Evolutionary conservation across 345 rosid species (phyloP).

Genomic region (Ceriops tagal): DNA sequence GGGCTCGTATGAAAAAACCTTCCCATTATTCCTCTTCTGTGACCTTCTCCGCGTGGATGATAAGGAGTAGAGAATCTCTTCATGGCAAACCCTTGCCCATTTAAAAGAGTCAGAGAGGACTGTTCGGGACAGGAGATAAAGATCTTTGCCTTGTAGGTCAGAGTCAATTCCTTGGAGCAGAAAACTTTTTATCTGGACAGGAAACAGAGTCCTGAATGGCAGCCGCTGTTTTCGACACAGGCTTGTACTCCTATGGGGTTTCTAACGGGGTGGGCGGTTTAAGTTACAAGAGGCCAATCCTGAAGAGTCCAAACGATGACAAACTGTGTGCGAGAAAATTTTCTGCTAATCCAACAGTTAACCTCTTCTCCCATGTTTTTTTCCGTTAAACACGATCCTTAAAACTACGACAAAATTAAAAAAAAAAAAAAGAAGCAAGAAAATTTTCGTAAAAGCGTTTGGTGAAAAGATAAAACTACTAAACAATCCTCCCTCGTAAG

Average conservation of each 20-base stretch:
- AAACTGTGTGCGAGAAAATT: conserved; percentile 84
- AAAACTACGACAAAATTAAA: neutral
- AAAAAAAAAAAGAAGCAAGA: no score
- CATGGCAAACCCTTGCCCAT: conserved; percentile 68
- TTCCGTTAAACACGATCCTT: neutral
- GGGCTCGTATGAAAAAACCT: conserved; percentile 47
- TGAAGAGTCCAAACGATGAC: conserved; percentile 66
- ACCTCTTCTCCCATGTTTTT: conserved; percentile 63
- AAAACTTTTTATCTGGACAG: neutral
- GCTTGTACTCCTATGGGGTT: conserved; percentile 41
- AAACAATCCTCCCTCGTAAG: no score
- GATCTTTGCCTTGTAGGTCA: conserved; percentile 67
- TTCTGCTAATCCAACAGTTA: conserved; percentile 82
- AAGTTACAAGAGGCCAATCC: conserved; percentile 42
- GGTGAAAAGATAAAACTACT: no score
- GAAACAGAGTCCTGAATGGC: conserved; percentile 20
- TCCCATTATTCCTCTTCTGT: conserved; percentile 36
- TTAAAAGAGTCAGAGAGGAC: conserved; percentile 65
- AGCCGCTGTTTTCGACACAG: conserved; percentile 14
- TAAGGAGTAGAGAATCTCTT: conserved; percentile 86
- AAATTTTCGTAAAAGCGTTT: no score
- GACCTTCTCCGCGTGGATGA: conserved; percentile 50
- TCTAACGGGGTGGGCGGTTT: conserved; percentile 37
- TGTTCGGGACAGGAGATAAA: conserved; percentile 64
- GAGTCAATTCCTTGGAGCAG: conserved; percentile 27